Evolutionary conservation across 2,329 filamentous ascomycete genomes (phyloP).

Genomic region (Parafenestella ontariensis): DNA sequence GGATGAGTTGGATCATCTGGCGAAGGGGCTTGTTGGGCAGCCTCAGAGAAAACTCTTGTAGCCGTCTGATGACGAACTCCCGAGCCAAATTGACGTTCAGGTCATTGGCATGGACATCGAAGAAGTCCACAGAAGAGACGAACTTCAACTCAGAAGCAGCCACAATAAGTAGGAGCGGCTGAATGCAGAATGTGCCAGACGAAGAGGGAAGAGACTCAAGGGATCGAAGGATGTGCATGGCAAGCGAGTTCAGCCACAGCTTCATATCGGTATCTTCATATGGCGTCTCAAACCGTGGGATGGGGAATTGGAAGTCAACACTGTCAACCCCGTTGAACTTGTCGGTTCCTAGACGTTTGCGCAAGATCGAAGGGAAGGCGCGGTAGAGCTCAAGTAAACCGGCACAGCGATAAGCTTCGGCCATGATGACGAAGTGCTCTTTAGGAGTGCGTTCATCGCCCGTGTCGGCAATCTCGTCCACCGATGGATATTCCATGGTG

Average conservation of each 20-base stretch:
- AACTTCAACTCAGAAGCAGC: slow-evolving; percentile 60
- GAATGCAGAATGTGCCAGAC: slow-evolving; percentile 62
- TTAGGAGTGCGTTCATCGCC: slow-evolving; percentile 62
- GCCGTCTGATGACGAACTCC: slow-evolving; percentile 57
- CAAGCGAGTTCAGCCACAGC: slow-evolving; percentile 59
- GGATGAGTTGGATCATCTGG: slow-evolving; percentile 58
- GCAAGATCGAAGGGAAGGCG: slow-evolving; percentile 60
- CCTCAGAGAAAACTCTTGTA: slow-evolving; percentile 55
- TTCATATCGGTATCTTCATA: slow-evolving; percentile 45
- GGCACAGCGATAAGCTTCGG: slow-evolving; percentile 61
- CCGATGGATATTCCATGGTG: slow-evolving; percentile 54
- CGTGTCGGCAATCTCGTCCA: slow-evolving; percentile 58
- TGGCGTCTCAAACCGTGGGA: slow-evolving; percentile 41
- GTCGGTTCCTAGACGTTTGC: slow-evolving; percentile 50
- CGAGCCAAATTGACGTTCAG: slow-evolving; percentile 54
- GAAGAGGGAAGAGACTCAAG: slow-evolving; percentile 59
- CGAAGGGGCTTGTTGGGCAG: slow-evolving; percentile 61
- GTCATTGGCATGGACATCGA: slow-evolving; percentile 53
- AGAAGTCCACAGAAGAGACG: slow-evolving; percentile 48
- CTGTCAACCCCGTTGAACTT: slow-evolving; percentile 28
- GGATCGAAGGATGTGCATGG: slow-evolving; percentile 58
- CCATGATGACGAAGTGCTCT: slow-evolving; percentile 61
- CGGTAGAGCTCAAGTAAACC: slow-evolving; percentile 63
- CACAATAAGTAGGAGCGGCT: slow-evolving; percentile 61
- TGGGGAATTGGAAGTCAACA: slow-evolving; percentile 41